These are phyloP conservation scores for Wickerhamomyces rabaulensis DNA, from an alignment of 805 yeast genomes.

Conservation along the genomic window DNA sequence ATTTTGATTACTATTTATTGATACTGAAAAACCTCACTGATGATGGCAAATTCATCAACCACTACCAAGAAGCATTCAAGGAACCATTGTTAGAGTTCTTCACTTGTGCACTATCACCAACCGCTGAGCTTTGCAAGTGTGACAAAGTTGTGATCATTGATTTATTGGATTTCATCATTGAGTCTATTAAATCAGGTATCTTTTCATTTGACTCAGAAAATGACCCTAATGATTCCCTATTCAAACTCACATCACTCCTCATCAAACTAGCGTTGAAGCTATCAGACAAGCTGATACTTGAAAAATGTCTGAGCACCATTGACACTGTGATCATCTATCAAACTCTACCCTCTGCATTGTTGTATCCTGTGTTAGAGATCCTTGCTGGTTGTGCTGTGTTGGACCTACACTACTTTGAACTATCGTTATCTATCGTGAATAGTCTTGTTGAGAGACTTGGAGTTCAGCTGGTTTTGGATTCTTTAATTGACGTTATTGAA, in stretches of 20 bases:
- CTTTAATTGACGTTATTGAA: constrained; percentile 14
- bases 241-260: constrained; percentile 27
- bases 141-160: constrained; percentile 13
- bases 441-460: constrained; percentile 25
- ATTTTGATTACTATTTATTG: constrained; percentile 43
- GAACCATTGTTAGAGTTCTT: constrained; percentile 34
- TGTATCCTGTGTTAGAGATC: constrained; percentile 35
- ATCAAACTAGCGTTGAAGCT: constrained; percentile 37
- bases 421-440: constrained; percentile 34
- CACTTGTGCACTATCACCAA: constrained; percentile 27
- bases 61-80: constrained; percentile 40
- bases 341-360: constrained; percentile 35
- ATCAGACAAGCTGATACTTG: constrained; percentile 30
- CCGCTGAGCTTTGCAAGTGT: constrained; percentile 19
- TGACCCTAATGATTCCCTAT: constrained; percentile 26
- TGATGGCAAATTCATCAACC: constrained; percentile 49
- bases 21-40: constrained; percentile 45
- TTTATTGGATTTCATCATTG: constrained; percentile 34
- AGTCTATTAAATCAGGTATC: constrained; percentile 40
- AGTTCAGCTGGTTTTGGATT: constrained; percentile 9
- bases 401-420: constrained; percentile 29
- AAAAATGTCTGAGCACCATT: constrained; percentile 36
- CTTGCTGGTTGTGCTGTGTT: constrained; percentile 40
- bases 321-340: constrained; percentile 42
- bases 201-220: constrained; percentile 23